A percentile compares a stretch with the other conserved stretches of the same genome.
These are phyloP conservation scores for Jamesozyma rosinii DNA, from an alignment of 805 yeast species.

Conservation along the genomic window DNA sequence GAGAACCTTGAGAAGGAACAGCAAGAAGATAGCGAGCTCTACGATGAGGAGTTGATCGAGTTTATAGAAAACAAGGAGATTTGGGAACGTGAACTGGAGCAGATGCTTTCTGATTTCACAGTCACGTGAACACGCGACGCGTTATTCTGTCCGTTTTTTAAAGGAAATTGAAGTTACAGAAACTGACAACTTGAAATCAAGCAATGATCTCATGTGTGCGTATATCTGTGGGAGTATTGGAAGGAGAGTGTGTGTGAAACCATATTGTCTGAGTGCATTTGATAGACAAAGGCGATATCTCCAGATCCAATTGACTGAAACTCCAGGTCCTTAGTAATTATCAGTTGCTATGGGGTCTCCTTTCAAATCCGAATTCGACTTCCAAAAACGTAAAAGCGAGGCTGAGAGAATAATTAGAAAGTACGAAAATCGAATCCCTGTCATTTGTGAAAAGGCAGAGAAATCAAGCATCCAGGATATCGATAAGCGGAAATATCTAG, in stretches of 20 bases:
- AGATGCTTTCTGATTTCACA: constrained; percentile 9
- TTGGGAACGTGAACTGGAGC: constrained; percentile 16
- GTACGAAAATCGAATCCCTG: constrained; percentile 89
- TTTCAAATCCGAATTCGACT: constrained; percentile 64
- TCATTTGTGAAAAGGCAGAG: constrained; percentile 92
- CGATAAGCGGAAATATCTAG: constrained; percentile 93
- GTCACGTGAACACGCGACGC: constrained; percentile 2
- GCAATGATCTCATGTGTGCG: too few species aligned
- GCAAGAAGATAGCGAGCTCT: constrained; percentile 11
- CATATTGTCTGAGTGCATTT: too few species aligned
- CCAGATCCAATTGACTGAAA: too few species aligned
- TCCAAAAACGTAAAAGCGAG: constrained; percentile 92
- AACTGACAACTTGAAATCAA: too few species aligned
- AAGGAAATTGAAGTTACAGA: not conserved
- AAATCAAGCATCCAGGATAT: constrained; percentile 92
- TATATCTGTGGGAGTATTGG: too few species aligned
- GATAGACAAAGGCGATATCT: too few species aligned
- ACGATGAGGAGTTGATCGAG: constrained; percentile 24
- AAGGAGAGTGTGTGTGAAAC: too few species aligned
- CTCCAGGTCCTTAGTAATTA: too few species aligned
- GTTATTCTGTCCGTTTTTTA: not conserved
- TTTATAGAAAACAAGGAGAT: constrained; percentile 12
- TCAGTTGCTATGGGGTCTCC: constrained; percentile 23
- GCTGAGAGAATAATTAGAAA: constrained; percentile 82
- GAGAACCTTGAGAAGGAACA: constrained; percentile 15